Base-by-base conservation (phyloP, 148 eudicot genomes). In the Silene conica region DNA sequence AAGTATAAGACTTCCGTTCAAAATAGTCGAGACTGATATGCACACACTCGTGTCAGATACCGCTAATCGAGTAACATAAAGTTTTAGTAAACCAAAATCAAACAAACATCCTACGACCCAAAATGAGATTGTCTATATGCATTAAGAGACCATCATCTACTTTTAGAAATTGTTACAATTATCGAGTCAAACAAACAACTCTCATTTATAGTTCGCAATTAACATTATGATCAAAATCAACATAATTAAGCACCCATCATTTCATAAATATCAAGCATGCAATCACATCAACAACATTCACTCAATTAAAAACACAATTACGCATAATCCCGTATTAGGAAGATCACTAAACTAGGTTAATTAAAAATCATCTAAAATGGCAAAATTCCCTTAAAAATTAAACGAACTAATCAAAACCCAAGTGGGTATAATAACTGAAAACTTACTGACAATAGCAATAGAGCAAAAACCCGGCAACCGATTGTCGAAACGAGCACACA, bases 391-490 rank as follows among this genome's bases (percentile, higher is more conserved):
- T 10, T 9, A 23, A 69, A 52, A 21, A 21, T 12, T 13, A 21
- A 58, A 43, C 43, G 14, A 46, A 25, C 25, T 25, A 68, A 22
- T 50, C 19, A 41, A 4, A 72, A 57, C 28, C 38, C 26, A 67
- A 55, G 5, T 21, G 46, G 11, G 55, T 5, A 56, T 19, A 58
- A 41, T 22, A 11, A 54, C 21, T 5, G 50, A 71, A 71, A 71
- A 69, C 71, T 70, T 71, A 70, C 82, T 76, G 23, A 56, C 0
- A 23, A 22, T 15, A 43, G 31, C 10, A 61, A 69, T 61, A 23
- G 60, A 23, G 20, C 23, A 73, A 58, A 63, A 13, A 11, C 8
- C 34, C n/a, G 69, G n/a, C 19, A 25, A 22, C 43, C 16, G 54
- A 38, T 1, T 3, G 19, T 72, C 23, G 55, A 22, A 67, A 23